These are phyloP conservation scores for Tuber magnatum DNA, from an alignment of 495 filamentous ascomycete species.

Conservation along the genomic window DNA sequence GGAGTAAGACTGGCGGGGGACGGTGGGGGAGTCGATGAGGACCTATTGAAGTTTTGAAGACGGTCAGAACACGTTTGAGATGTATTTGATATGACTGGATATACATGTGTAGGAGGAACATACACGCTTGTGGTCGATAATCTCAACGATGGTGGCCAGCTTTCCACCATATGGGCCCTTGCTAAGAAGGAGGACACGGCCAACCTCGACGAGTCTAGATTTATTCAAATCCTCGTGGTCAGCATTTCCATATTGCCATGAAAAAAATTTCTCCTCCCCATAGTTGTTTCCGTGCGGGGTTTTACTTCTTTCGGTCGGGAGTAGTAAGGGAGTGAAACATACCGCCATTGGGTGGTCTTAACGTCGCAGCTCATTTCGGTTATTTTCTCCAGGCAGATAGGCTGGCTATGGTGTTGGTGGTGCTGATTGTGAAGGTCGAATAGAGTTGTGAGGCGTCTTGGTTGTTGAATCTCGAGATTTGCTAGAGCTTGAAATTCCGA, in stretches of 20 bases:
- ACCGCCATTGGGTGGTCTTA: constrained; percentile 41
- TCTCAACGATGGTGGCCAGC: constrained; percentile 91
- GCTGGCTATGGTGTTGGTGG: constrained; percentile 17
- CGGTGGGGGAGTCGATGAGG: constrained; percentile 86
- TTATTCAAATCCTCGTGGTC: constrained; percentile 1
- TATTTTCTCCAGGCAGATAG: constrained; percentile 16
- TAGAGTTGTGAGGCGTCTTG: constrained; percentile 14
- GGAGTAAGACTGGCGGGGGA: constrained; percentile 74
- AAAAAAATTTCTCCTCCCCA: background rate
- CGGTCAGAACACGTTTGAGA: constrained; percentile 1
- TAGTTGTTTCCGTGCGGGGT: background rate
- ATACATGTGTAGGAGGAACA: constrained; percentile 43
- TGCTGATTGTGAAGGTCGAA: constrained; percentile 28
- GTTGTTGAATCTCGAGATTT: constrained; percentile 14
- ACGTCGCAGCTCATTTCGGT: constrained; percentile 35
- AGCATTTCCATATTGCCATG: constrained; percentile 12
- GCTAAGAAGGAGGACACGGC: constrained; percentile 83
- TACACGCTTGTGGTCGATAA: constrained; percentile 99
- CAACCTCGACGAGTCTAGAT: constrained; percentile 93
- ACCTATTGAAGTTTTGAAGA: constrained; percentile 52
- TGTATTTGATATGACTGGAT: background rate
- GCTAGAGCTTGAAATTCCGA: constrained; percentile 26
- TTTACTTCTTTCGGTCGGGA: background rate
- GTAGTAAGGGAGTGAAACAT: constrained; percentile 18
- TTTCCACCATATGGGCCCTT: constrained; percentile 69